Evolutionary conservation across 2,329 filamentous ascomycete genomes (phyloP).

Genomic region (Aspergillus sp.): DNA sequence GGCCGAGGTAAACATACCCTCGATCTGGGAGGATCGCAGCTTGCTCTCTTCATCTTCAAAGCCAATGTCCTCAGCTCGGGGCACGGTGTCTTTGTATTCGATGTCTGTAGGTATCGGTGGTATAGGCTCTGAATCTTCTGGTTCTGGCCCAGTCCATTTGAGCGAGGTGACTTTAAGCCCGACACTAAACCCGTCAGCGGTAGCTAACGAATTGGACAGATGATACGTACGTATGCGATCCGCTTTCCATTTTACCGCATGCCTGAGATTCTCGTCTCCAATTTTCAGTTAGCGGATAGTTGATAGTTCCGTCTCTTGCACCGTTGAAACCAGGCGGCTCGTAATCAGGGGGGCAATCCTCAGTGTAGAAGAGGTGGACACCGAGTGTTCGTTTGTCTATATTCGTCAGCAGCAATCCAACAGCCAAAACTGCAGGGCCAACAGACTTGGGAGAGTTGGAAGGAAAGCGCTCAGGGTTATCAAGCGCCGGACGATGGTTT

Average conservation of each 20-base stretch:
- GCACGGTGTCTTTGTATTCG: slow-evolving; percentile 27
- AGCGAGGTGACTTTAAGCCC: slow-evolving; percentile 36
- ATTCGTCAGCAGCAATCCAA: neutral
- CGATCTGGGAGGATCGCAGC: neutral
- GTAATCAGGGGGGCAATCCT: slow-evolving; percentile 40
- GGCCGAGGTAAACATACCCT: neutral
- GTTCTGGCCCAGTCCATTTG: slow-evolving; percentile 29
- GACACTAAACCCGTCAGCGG: slow-evolving; percentile 27
- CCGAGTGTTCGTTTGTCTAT: slow-evolving; percentile 42
- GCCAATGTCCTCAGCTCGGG: slow-evolving; percentile 28
- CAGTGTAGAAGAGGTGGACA: slow-evolving; percentile 47
- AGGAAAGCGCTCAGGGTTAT: slow-evolving; percentile 39
- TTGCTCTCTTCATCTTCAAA: slow-evolving; percentile 15
- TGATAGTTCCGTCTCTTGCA: slow-evolving; percentile 28
- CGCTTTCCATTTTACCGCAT: slow-evolving; percentile 36
- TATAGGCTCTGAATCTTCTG: slow-evolving; percentile 21
- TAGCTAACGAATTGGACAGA: neutral
- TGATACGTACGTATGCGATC: slow-evolving; percentile 40
- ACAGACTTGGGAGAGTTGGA: slow-evolving; percentile 45
- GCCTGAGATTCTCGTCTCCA: slow-evolving; percentile 39
- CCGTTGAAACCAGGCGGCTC: slow-evolving; percentile 43
- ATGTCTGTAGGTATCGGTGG: slow-evolving; percentile 31
- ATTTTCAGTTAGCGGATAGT: slow-evolving; percentile 38
- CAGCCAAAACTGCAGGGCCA: neutral
- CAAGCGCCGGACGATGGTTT: slow-evolving; percentile 44